Evolutionary conservation across 2,329 filamentous ascomycete genomes (phyloP).

Genomic region (Penicillium hordei): DNA sequence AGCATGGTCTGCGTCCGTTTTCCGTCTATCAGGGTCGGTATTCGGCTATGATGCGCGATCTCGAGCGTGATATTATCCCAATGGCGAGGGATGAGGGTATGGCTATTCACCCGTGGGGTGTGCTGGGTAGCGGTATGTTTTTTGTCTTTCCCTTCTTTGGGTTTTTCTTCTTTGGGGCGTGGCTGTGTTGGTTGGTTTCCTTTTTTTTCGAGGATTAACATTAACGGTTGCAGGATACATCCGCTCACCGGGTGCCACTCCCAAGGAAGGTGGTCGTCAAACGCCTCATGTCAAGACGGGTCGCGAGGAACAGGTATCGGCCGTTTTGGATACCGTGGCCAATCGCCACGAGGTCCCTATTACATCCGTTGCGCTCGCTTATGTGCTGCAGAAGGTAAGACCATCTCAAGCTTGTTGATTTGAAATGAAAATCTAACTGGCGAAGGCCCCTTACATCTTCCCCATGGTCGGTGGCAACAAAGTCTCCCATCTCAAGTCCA

Average conservation of each 20-base stretch:
- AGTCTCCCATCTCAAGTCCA: slow-evolving; percentile 52
- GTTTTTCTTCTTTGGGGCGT: too few species aligned
- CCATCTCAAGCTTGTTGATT: too few species aligned
- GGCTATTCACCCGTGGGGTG: slow-evolving; percentile 56
- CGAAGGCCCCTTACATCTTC: slow-evolving; percentile 49
- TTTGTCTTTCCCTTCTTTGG: too few species aligned
- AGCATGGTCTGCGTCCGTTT: slow-evolving; percentile 69
- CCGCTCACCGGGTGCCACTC: background rate
- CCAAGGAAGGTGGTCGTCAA: background rate
- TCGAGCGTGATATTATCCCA: slow-evolving; percentile 68
- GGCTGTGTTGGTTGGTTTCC: too few species aligned
- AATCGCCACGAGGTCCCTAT: background rate
- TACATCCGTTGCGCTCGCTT: slow-evolving; percentile 47
- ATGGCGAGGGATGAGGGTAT: slow-evolving; percentile 65
- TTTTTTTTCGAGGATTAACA: too few species aligned
- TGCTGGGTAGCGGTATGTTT: slow-evolving; percentile 40
- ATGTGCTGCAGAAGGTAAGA: slow-evolving; percentile 48
- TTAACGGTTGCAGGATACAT: background rate
- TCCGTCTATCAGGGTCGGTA: slow-evolving; percentile 67
- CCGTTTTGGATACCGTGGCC: slow-evolving; percentile 20
- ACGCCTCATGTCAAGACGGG: slow-evolving; percentile 6
- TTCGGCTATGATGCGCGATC: slow-evolving; percentile 62
- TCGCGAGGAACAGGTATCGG: slow-evolving; percentile 20
- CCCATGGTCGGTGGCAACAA: slow-evolving; percentile 54
- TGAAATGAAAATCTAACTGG: too few species aligned